phyloP scores from a whole-genome alignment of 139 green algal genomes.

The Pleodorina starrii region DNA sequence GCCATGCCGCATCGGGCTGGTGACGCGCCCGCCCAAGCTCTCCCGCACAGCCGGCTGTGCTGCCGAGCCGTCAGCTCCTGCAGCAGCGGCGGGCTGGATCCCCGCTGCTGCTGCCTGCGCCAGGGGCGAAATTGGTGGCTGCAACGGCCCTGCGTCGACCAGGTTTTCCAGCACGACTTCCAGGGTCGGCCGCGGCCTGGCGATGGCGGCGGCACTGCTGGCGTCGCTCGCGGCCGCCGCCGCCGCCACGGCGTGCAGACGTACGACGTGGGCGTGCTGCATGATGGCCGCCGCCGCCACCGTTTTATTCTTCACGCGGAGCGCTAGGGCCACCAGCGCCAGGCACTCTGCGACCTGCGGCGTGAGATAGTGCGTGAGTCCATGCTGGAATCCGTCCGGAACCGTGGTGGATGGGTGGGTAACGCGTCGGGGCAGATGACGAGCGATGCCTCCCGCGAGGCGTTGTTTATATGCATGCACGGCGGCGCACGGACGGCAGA shows the following conservation, averaged over 20 bases:
- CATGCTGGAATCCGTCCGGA: too few species aligned
- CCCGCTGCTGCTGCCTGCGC: background rate
- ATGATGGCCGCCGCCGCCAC: background rate
- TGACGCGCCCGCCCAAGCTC: background rate
- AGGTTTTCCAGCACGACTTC: conserved; percentile 1
- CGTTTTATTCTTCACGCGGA: background rate
- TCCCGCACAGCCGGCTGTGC: background rate
- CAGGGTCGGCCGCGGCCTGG: background rate
- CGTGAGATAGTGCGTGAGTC: too few species aligned
- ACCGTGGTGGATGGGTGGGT: too few species aligned
- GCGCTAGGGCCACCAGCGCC: conserved; percentile 3
- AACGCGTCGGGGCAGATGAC: too few species aligned
- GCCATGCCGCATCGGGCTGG: background rate
- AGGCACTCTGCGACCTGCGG: conserved; percentile 35
- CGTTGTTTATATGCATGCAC: too few species aligned
- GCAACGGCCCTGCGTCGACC: background rate
- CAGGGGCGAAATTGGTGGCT: background rate
- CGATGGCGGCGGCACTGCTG: background rate
- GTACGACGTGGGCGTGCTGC: conserved; percentile 25
- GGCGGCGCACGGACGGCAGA: too few species aligned
- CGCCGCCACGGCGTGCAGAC: background rate
- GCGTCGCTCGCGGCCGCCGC: background rate
- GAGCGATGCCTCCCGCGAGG: too few species aligned
- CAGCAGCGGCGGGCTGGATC: background rate
- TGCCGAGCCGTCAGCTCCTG: background rate